Evolutionary conservation across 1,284 basidiomycete species (phyloP), one percentile per base, ranked within the genome.

Genomic region (Thelephora terrestris): DNA sequence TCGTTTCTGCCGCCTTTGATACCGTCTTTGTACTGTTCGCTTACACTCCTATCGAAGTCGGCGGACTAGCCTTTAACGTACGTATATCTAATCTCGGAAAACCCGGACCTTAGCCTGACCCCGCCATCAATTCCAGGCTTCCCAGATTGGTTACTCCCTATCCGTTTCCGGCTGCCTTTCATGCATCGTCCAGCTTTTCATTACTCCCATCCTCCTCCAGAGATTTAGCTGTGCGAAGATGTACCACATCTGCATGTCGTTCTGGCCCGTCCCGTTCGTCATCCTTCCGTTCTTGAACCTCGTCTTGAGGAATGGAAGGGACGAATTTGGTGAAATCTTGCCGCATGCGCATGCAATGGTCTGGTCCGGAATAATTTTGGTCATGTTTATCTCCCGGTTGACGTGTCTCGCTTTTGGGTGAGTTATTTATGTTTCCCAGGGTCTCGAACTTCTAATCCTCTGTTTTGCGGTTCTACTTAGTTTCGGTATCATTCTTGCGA

Each of bases 21-120:
- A 77, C 80, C 12, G 70, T 81, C 3, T 85, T 84, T 57, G 79
- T 82, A 18, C 66, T 85, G 35, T 81, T 80, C 56, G 81, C 76
- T 53, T 85, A 79, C 59, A 75, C 79, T n/a, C 70, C 78, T 5
- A 61, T 83, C 44, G 53, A 66, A 17, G 61, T 66, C 3, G 81
- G 81, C 36, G 81, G 81, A 0, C 65, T 84, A 0, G 66, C 69
- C 14, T 78, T 81, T 57, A 69, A 73, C 25, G 79, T 81, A 57
- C 58, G 75, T 61, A n/a, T n/a, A 36, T n/a, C 43, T 39, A 17
- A 10, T 40, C 38, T 27, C 43, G 24, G n/a, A 14, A 42, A 42
- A 6, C 5, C 5, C 2, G 12, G 9, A 20, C 4, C 10, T 18
- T 20, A 3, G 21, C 18, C 10, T 23, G 21, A 14, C 39, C 12